Conservation (phyloP, 2,329 filamentous ascomycete genomes). For the Clarireedia sp. region DNA sequence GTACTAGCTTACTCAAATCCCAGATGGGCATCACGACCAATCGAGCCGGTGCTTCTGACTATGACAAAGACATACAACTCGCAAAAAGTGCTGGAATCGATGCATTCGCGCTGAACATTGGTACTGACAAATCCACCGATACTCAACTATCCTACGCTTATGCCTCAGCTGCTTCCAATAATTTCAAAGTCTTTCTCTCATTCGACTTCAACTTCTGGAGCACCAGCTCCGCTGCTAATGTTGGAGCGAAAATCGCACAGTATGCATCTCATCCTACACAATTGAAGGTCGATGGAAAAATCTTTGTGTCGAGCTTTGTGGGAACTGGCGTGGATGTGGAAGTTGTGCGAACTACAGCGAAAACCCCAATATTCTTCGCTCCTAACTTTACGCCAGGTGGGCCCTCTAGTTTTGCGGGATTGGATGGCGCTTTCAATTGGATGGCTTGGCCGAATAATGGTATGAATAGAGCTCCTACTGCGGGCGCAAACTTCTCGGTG, state of each 20-base stretch:
- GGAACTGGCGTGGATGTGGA: constrained; percentile 38
- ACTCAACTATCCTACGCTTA: constrained; percentile 27
- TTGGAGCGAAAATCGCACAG: constrained; percentile 23
- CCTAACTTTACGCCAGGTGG: constrained; percentile 1
- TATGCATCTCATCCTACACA: constrained; percentile 29
- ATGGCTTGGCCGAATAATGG: constrained; percentile 9
- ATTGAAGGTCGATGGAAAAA: constrained; percentile 27
- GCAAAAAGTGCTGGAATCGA: constrained; percentile 29
- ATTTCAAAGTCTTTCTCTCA: constrained; percentile 30
- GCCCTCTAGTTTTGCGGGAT: background rate
- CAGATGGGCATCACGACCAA: constrained; percentile 17
- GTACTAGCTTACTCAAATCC: background rate
- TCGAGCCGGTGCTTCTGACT: constrained; percentile 13
- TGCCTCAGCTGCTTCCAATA: constrained; percentile 18
- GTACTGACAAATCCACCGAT: constrained; percentile 25
- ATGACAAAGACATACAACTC: constrained; percentile 14
- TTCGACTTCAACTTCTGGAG: constrained; percentile 26
- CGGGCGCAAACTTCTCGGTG: background rate
- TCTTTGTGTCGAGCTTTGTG: constrained; percentile 40
- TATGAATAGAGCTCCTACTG: background rate
- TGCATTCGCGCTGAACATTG: constrained; percentile 31
- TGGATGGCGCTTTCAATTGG: constrained; percentile 8
- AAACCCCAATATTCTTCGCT: constrained; percentile 13
- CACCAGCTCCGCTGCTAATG: constrained; percentile 10
- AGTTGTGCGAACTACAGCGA: constrained; percentile 30